Conservation (phyloP, 163 green algal species). For the Coccomyxa subellipsoidea region DNA sequence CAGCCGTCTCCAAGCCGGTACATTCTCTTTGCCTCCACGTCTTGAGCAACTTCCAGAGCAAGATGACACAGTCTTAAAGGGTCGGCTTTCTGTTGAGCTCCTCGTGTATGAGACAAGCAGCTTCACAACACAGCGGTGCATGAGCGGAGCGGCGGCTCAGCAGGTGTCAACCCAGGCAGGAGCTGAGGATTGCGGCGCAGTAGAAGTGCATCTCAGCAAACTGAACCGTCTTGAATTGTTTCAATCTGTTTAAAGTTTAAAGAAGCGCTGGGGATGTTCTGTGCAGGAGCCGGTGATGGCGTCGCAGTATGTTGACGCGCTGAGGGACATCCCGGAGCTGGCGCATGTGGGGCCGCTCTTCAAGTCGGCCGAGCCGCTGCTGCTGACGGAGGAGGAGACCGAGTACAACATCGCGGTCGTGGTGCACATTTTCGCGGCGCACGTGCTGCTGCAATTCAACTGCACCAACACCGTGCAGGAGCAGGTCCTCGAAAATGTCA, state of each 20-base stretch:
- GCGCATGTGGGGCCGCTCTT: constrained; percentile 78
- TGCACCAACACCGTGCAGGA: constrained; percentile 97
- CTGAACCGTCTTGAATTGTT: not conserved
- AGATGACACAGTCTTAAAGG: too few species aligned
- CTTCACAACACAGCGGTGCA: too few species aligned
- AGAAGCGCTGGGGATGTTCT: not conserved
- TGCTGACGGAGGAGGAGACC: constrained; percentile 97
- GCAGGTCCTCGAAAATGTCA: constrained; percentile 91
- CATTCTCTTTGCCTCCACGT: not conserved
- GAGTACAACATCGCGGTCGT: constrained; percentile 92
- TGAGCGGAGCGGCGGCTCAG: too few species aligned
- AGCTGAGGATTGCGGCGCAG: too few species aligned
- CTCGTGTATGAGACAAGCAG: too few species aligned
- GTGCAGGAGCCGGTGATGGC: not conserved
- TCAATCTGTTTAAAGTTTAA: too few species aligned
- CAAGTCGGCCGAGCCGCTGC: constrained; percentile 65
- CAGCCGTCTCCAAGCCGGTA: not conserved
- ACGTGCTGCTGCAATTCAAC: constrained; percentile 95
- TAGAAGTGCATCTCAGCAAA: not conserved
- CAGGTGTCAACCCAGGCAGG: too few species aligned
- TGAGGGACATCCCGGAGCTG: constrained; percentile 48
- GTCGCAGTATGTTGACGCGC: not conserved
- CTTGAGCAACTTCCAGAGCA: too few species aligned
- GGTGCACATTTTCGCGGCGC: constrained; percentile 88
- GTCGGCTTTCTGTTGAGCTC: too few species aligned